Base-by-base conservation (phyloP, 352 stramenopile genomes). In the Pythium brachiatum region DNA sequence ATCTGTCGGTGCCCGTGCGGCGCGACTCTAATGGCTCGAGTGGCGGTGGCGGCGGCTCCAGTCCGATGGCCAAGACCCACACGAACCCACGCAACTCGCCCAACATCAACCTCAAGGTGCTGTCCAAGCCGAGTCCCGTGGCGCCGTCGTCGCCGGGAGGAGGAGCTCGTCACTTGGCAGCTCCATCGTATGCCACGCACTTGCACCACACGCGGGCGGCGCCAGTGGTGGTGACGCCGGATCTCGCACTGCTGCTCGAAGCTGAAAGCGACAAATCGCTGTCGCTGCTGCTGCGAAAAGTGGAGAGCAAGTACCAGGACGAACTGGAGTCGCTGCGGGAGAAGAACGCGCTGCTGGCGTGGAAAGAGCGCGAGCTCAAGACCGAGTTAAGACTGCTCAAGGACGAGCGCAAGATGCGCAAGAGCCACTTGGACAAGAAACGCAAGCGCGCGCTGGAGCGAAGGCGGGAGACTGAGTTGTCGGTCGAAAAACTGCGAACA, bases 251-350 rank as follows among this genome's bases (percentile, higher is more conserved):
- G 51, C 34, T 69, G 23, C 41, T 48, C 7, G 50, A 66, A 31
- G 21, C 54, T 0, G 66, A 66, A 52, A 69, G 57, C 39, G 69
- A 79, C 39, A 73, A 71, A 62, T 81, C 79, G 44, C 73, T 92
- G 59, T 88, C 85, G 65, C 60, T 92, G 62, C 73, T 92, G 51
- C 68, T 92, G 51, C 81, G 85, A 36, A 86, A 89, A 48, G 57
- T 92, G 18, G 85, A 94, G 64, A 88, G 76, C 60, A 90, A 90
- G 57, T 89, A 89, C 54, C 71, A 86, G 59, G 83, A 93, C 64
- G 81, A 94, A 51, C 69, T 93, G 18, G 83, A 93, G 52, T 67
- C 76, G 39, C 73, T 93, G 7, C 83, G 83, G 38, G 79, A 92
- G 54, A 73, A 83, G 44, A 88, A 88, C 62, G 76, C 81, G 15